Base-by-base conservation (phyloP, 805 yeast species). In the Yarrowia sp. region DNA sequence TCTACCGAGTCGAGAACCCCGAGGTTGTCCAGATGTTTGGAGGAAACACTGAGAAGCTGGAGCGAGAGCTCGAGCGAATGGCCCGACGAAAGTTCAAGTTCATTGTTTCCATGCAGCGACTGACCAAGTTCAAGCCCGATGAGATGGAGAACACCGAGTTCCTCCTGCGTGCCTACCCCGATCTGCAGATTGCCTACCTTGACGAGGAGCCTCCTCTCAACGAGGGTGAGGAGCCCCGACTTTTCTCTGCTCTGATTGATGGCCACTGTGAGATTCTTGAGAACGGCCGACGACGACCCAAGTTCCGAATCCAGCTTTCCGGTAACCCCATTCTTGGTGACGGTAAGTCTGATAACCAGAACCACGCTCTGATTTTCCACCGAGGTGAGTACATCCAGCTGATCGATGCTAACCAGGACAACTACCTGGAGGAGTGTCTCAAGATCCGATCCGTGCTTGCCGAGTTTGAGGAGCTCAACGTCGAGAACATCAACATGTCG, bases 281-380 rank as follows among this genome's bases (percentile, higher is more conserved):
- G 69, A 84, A 85, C 36, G 85, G 86, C 38, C 78, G 84, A 49
- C 79, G 92, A 66, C 80, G 80, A 44, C 92, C 89, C 30, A 79
- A 77, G 64, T 85, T 79, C 75, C 83, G 87, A 67, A 80, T 93
- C n/a, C 84, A 82, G 70, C 80, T 93, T 14, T 89, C 97, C 2
- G 98, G 98, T 16, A 88, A 93, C 76, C 98, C 98, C 12, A 93
- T 93, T 62, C 78, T 92, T 49, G 98, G 98, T 28, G 98, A 93
- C 76, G 98, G 98, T 36, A 93, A 93, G 74, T 87, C 97, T 16
- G 98, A 93, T 74, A 93, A 93, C 74, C 98, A 93, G 76, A 93
- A 93, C 72, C 89, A 89, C 73, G 85, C 96, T 1, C 74, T 93
- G 41, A 86, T 92, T 14, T 93, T 89, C 76, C 87, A 89, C 74